These are phyloP conservation scores for Bipolaris sorokiniana DNA, from an alignment of 2,329 filamentous ascomycete genomes.

Conservation along the genomic window DNA sequence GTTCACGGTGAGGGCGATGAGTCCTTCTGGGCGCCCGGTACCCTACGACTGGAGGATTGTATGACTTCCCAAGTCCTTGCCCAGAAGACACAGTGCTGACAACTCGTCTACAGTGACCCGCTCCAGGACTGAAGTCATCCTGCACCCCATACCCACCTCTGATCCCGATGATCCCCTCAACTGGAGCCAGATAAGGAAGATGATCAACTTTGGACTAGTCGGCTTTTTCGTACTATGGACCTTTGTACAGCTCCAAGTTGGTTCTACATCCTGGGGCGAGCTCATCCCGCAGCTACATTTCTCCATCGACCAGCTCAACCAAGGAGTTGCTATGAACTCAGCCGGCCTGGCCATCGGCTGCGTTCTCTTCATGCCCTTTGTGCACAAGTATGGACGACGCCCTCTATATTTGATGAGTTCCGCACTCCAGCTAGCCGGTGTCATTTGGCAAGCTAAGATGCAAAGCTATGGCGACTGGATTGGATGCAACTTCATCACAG, in stretches of 20 bases:
- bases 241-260: conserved; percentile 52
- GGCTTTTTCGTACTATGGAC: conserved; percentile 53
- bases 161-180: conserved; percentile 40
- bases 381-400: conserved; percentile 55
- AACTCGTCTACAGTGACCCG: conserved; percentile 5
- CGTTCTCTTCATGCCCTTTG: conserved; percentile 55
- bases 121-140: conserved; percentile 8
- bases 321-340: conserved; percentile 54
- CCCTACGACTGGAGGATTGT: conserved; percentile 15
- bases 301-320: conserved; percentile 49
- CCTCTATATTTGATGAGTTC: conserved; percentile 55
- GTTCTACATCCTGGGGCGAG: conserved; percentile 51
- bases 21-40: conserved; percentile 21
- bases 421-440: conserved; percentile 44
- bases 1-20: conserved; percentile 4
- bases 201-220: conserved; percentile 52
- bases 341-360: conserved; percentile 52
- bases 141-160: conserved; percentile 17
- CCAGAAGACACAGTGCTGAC: background rate
- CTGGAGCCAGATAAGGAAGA: conserved; percentile 53
- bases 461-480: conserved; percentile 53
- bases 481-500: conserved; percentile 52
- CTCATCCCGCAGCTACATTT: conserved; percentile 54
- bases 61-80: background rate
- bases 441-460: conserved; percentile 55